Base-by-base conservation (phyloP, 352 stramenopile genomes). In the Phytopythium boreale region DNA sequence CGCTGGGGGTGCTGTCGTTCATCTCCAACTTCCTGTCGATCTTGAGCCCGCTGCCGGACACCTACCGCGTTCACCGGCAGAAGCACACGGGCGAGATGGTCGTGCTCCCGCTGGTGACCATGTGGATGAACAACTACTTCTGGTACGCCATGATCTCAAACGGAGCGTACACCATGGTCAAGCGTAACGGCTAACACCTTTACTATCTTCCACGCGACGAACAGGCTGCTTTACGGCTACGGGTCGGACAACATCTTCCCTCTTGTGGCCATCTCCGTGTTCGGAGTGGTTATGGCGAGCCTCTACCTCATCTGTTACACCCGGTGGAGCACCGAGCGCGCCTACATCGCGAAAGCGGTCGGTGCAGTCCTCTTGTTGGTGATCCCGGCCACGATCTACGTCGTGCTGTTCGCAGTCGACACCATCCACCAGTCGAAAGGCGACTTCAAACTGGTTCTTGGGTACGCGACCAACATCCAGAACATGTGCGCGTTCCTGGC, bases 91-190 rank as follows among this genome's bases (percentile, higher is more conserved):
- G 71, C 24, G 66, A 76, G 29, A 67, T 80, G 71, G 64, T 67
- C n/a, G 46, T 82, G 62, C 64, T 78, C 6, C 75, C 75, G 50
- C 68, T 80, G 9, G 65, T 75, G 56, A 61, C 77, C 64, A 80
- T 82, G 66, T 76, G 66, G 41, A 66, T 70, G 55, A 82, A 82
- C 69, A 79, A 71, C 66, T 62, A 77, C 60, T 53, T 79, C 19
- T 82, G 74, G 71, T 59, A 63, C 37, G 61, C 51, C 7, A 2
- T 4, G 43, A 26, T 14, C 20, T 49, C 43, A 26, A 46, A 46
- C 15, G 39, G 37, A 43, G n/a, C 19, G 37, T 22, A 17, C 1
- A 22, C 0, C 20, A 26, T 49, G 34, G 34, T 34, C 29, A 39
- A n/a, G n/a, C n/a, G n/a, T n/a, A n/a, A n/a, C 39, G 39, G 7